A percentile compares a stretch with the other conserved stretches of the same genome.
Conservation (phyloP, 1,284 basidiomycete species). For the Austropuccinia psidii region DNA sequence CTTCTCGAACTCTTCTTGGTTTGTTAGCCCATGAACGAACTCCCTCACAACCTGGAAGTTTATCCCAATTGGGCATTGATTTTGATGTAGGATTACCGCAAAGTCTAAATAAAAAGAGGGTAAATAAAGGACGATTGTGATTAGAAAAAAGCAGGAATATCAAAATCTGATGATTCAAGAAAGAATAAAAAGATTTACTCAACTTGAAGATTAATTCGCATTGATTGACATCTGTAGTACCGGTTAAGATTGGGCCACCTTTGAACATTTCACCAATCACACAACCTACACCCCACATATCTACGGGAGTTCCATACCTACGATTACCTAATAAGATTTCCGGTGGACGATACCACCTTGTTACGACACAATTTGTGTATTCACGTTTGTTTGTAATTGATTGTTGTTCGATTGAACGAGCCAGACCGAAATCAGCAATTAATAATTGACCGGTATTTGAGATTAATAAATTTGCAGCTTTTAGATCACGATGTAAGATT, state of each 20-base stretch:
- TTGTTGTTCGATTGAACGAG: conserved; percentile 54
- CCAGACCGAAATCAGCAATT: conserved; percentile 96
- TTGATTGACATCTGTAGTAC: conserved; percentile 81
- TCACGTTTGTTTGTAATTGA: conserved; percentile 45
- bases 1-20: conserved; percentile 12
- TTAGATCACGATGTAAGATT: conserved; percentile 96
- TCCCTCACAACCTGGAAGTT: conserved; percentile 44
- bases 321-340: conserved; percentile 83
- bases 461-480: conserved; percentile 93
- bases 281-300: conserved; percentile 98
- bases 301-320: conserved; percentile 83
- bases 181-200: background rate
- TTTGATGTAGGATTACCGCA: conserved; percentile 75
- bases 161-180: background rate
- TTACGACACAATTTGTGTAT: conserved; percentile 99
- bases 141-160: background rate
- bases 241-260: conserved; percentile 76
- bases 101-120: conserved; percentile 47
- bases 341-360: conserved; percentile 94
- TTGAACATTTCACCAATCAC: conserved; percentile 94
- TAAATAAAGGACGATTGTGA: background rate
- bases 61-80: conserved; percentile 67
- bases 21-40: conserved; percentile 30
- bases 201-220: conserved; percentile 71
- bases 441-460: conserved; percentile 71